phyloP scores from a whole-genome alignment of 176 grass and related monocot genomes.

The Zoysia japonica region DNA sequence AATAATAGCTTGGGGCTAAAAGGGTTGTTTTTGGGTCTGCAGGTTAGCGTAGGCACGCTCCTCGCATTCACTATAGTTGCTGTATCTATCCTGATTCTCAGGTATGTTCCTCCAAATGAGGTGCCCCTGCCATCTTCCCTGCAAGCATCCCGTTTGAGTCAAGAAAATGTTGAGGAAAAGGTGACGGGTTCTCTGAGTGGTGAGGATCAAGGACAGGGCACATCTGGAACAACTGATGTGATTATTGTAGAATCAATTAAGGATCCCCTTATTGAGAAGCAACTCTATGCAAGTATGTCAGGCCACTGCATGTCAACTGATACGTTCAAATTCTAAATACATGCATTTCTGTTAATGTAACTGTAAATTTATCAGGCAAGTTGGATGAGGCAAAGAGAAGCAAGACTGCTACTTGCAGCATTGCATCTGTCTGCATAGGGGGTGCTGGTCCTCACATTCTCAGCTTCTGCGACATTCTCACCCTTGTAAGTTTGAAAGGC shows the following conservation, averaged over 20 bases:
- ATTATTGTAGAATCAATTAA: no score
- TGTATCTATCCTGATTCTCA: constrained; percentile 79
- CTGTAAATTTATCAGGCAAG: no score
- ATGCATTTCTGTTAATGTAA: neutral
- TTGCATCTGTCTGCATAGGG: constrained; percentile 37
- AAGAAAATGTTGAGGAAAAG: no score
- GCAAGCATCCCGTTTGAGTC: no score
- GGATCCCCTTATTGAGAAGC: constrained; percentile 43
- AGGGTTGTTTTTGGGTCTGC: constrained; percentile 3
- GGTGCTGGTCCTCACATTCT: constrained; percentile 66
- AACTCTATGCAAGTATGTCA: constrained; percentile 56
- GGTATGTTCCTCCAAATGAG: constrained; percentile 80
- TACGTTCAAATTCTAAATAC: constrained; percentile 16
- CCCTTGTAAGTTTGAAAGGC: neutral
- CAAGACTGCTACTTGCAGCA: no score
- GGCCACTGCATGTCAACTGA: neutral
- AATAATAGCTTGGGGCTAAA: no score
- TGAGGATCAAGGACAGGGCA: no score
- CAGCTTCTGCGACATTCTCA: constrained; percentile 65
- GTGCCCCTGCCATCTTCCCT: constrained; percentile 28
- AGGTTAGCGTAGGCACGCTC: constrained; percentile 49
- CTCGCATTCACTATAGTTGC: constrained; percentile 68
- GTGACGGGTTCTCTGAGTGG: no score
- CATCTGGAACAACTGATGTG: no score
- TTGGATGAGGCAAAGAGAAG: no score